Base-by-base conservation (phyloP, 148 eudicot genomes). In the Salicornia ramosissima region DNA sequence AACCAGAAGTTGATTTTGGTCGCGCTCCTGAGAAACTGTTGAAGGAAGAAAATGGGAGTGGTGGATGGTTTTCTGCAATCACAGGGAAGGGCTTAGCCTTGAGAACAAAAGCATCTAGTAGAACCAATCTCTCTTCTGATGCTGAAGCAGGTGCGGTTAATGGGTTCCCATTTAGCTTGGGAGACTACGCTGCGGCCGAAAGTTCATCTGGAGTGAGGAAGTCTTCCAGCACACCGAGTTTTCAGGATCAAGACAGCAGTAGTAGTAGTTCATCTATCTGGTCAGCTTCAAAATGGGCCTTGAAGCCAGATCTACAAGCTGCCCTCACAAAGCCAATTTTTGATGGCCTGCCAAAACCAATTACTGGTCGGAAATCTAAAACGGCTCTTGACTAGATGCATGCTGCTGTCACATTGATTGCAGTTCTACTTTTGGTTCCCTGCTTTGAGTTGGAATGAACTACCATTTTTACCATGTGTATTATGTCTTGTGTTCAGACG, bases 31-130 rank as follows among this genome's bases (percentile, higher is more conserved):
- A 88, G 66, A 83, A 68, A 79, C 59, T 94, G 68, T 67, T 94
- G 70, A 88, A 88, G 82, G 91, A 88, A 74, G 94, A 88, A 57
- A 87, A 80, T 67, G 77, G 80, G 31, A 81, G 62, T 62, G 65
- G 84, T 21, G 78, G 82, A 74, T 84, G 88, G 73, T 87, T 94
- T 80, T 86, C 92, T 15, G 77, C 92, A 33, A 83, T 75, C 34
- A 80, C 89, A 14, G 95, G 93, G 33, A 87, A 88, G 68, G 92
- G 98, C 40, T 80, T 94, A 76, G 96, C 97, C 50, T 82, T 90
- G 30, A 83, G 98, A 75, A 83, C 90, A 47, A 94, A 94, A 76
- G 81, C 96, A 29, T 78, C 81, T 3, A 86, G 85, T 78, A 80
- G 90, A 78, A 79, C 84, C 65, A 63, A 73, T 74, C 69, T 83